Percentiles rank a stretch among this genome's conserved stretches.
phyloP scores from a whole-genome alignment of 2,329 filamentous ascomycete genomes.

The Penicillium oxalicum region DNA sequence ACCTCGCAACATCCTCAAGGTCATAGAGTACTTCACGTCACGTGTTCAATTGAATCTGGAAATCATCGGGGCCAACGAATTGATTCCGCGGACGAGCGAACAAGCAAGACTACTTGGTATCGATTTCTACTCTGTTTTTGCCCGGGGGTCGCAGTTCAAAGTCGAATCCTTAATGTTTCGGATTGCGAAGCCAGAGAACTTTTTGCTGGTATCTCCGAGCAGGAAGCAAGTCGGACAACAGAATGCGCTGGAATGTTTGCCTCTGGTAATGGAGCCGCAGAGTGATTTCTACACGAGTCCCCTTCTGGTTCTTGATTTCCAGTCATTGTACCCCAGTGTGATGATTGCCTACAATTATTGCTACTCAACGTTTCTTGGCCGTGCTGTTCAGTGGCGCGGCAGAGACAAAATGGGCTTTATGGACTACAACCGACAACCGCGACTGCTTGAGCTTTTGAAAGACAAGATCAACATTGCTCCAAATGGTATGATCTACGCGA shows the following conservation, averaged over 20 bases:
- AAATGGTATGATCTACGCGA: conserved; percentile 94
- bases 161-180: conserved; percentile 98
- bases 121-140: conserved; percentile 95
- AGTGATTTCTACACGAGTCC: conserved; percentile 91
- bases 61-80: conserved; percentile 82
- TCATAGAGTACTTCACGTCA: conserved; percentile 70
- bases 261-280: conserved; percentile 94
- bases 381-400: conserved; percentile 81
- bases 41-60: conserved; percentile 79
- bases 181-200: conserved; percentile 95
- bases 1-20: conserved; percentile 63
- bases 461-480: conserved; percentile 87
- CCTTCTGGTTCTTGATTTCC: conserved; percentile 86
- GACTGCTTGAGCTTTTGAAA: conserved; percentile 69
- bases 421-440: conserved; percentile 71
- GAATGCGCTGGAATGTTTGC: conserved; percentile 89
- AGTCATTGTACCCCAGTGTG: conserved; percentile 90
- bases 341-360: conserved; percentile 99
- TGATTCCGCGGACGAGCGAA: conserved; percentile 84
- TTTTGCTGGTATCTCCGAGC: conserved; percentile 81
- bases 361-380: conserved; percentile 91
- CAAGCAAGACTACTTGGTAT: conserved; percentile 88
- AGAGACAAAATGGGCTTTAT: conserved; percentile 91
- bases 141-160: conserved; percentile 93
- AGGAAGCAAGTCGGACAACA: conserved; percentile 87